Base-by-base conservation (phyloP, 768 basidiomycete species). In the Calocybe cyanea region DNA sequence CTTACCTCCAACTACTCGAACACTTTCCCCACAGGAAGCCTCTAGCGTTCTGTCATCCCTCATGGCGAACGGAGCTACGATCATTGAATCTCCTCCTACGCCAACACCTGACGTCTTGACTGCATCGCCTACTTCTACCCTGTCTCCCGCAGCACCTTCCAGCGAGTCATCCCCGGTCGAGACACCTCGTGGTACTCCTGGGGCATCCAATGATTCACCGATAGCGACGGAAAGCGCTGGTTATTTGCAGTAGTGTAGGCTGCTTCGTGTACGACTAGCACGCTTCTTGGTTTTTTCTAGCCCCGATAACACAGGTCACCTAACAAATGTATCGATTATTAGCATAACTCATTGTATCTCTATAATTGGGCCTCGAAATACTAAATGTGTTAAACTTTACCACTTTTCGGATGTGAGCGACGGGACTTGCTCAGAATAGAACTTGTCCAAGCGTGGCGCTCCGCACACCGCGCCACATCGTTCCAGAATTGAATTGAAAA, bases 21-120 rank as follows among this genome's bases (percentile, higher is more conserved):
- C 73, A 1, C 56, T 80, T 34, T 60, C 65, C 19, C 73, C 75
- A 7, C 52, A 67, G 9, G 65, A 72, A 24, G 77, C 73, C 3
- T 62, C 68, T 13, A 66, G 63, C 37, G 49, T 75, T 17, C 53
- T 77, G 13, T 60, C 72, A 1, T 70, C 67, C 46, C 51, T 73
- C 20, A 49, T 62, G n/a, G 63, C 63, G 25, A 48, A 51, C 20
- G 57, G 57, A 18, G 55, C 49, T n/a, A 52, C 52, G 0, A 44
- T 58, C 17, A 46, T 57, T 7, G 25, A 39, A 23, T 11, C 36
- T 20, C 42, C 47, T 2, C 30, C 49, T 35, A 28, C 45, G 10
- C n/a, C 47, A 14, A 34, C 39, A 11, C 33, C 38, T 11, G 11
- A 14, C 13, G 14, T 30, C 15, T 38, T 38, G 2, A n/a, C 28